Base-by-base conservation (phyloP, 1,284 basidiomycete genomes). In the Apiotrichum sp. region DNA sequence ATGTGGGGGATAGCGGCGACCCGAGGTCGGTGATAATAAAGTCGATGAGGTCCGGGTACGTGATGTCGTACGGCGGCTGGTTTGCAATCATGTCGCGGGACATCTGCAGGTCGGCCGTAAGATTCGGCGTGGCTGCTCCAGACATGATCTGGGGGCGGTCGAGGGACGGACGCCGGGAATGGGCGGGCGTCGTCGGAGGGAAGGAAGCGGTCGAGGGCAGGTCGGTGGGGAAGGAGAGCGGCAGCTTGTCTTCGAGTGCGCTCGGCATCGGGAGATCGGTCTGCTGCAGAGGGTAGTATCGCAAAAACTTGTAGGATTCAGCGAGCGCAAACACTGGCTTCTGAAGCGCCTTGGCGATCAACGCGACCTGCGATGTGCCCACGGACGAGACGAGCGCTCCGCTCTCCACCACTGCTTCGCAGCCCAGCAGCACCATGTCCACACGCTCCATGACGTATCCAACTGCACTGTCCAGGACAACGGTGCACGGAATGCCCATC, bases 261-360 rank as follows among this genome's bases (percentile, higher is more conserved):
- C 56, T 38, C 4, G 63, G 54, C 47, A 68, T 62, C 6, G 95
- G 95, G 31, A 98, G 82, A 79, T 98, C 95, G 72, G 93, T 93
- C 74, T 98, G 93, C 52, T 89, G 93, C 73, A 98, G 80, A 42
- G 95, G 95, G 78, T 98, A 98, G 67, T 96, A 81, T 61, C 96
- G 87, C 69, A 97, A 86, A 76, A 98, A 98, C 79, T 98, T 98
- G 82, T 93, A 98, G 75, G 89, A 92, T 79, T 98, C 93, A 35
- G 93, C 93, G 42, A 97, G 82, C 35, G 93, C 93, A 77, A 97
- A 98, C 73, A 98, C 93, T 3, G 96, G 95, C 73, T 95, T 97
- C 67, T 92, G 89, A 56, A 87, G 84, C 36, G 89, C 87, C 76
- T 93, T 93, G 53, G 96, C 95, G 57, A 97, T 89, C 65, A 98